Evolutionary conservation across 345 rosid genomes (phyloP).

Genomic region (Eucalyptus shirleyi): DNA sequence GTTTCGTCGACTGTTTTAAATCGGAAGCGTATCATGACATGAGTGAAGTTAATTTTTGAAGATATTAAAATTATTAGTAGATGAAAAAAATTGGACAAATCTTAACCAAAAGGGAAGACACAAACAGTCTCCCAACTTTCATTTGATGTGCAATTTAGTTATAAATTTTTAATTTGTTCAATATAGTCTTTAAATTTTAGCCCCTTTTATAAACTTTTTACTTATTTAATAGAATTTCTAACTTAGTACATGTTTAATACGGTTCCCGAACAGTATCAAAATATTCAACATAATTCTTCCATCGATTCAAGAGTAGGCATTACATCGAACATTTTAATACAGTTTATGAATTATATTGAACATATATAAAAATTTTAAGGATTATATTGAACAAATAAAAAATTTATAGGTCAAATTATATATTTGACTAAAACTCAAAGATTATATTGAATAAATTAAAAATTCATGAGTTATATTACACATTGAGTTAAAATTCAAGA

Average conservation of each 20-base stretch:
- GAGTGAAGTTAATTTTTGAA: background rate
- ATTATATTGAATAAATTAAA: too few relatives aligned
- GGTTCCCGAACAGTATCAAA: too few relatives aligned
- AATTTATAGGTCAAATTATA: too few relatives aligned
- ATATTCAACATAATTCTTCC: too few relatives aligned
- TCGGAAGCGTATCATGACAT: background rate
- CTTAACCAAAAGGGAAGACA: background rate
- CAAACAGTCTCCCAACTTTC: too few relatives aligned
- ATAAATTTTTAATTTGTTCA: fast-evolving
- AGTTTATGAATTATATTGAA: too few relatives aligned
- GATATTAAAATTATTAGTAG: background rate
- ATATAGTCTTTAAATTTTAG: fast-evolving
- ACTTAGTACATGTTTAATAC: too few relatives aligned
- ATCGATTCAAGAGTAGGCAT: too few relatives aligned
- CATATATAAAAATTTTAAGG: fast-evolving
- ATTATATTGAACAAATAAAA: too few relatives aligned
- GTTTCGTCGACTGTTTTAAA: background rate
- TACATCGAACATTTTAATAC: too few relatives aligned
- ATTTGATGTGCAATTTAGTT: fast-evolving
- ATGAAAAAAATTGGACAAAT: background rate
- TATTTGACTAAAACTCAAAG: fast-evolving
- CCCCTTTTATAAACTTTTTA: fast-evolving
- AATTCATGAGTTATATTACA: too few relatives aligned
- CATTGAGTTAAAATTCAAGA: fast-evolving
- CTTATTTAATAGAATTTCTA: too few relatives aligned